Percentiles rank a stretch among this genome's conserved stretches.
phyloP scores from a whole-genome alignment of 2,329 filamentous ascomycete species.

The Ceratocystis smalleyi region DNA sequence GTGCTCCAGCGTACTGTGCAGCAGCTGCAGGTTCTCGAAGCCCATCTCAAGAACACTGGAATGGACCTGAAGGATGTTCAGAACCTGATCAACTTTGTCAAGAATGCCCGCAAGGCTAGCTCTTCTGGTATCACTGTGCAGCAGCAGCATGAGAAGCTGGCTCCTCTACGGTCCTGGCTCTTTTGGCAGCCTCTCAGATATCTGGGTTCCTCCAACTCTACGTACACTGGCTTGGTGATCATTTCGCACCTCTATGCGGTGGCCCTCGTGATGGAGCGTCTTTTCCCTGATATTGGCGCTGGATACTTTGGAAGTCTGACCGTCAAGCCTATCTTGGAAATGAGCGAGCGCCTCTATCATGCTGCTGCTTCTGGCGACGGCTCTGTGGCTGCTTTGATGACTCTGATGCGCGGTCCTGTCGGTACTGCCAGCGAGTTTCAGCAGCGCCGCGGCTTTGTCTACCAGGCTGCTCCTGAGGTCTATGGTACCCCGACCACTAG shows the following conservation, averaged over 20 bases:
- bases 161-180: conserved; percentile 77
- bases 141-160: conserved; percentile 79
- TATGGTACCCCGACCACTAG: conserved; percentile 10
- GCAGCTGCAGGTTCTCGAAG: conserved; percentile 52
- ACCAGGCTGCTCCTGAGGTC: conserved; percentile 8
- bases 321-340: conserved; percentile 70
- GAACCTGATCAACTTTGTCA: conserved; percentile 57
- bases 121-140: conserved; percentile 38
- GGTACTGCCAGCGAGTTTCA: conserved; percentile 11
- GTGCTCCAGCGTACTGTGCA: conserved; percentile 51
- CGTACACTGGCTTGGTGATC: conserved; percentile 63
- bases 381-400: background rate
- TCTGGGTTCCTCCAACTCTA: conserved; percentile 59
- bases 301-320: conserved; percentile 75
- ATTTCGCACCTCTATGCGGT: conserved; percentile 86
- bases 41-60: conserved; percentile 50
- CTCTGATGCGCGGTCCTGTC: conserved; percentile 9
- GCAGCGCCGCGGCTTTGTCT: conserved; percentile 7
- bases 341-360: conserved; percentile 54
- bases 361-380: background rate
- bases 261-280: conserved; percentile 70
- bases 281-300: conserved; percentile 82
- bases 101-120: conserved; percentile 55
- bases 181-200: conserved; percentile 88
- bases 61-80: conserved; percentile 54